phyloP scores from a whole-genome alignment of 768 basidiomycete species.

The Dioszegia aurantiaca region DNA sequence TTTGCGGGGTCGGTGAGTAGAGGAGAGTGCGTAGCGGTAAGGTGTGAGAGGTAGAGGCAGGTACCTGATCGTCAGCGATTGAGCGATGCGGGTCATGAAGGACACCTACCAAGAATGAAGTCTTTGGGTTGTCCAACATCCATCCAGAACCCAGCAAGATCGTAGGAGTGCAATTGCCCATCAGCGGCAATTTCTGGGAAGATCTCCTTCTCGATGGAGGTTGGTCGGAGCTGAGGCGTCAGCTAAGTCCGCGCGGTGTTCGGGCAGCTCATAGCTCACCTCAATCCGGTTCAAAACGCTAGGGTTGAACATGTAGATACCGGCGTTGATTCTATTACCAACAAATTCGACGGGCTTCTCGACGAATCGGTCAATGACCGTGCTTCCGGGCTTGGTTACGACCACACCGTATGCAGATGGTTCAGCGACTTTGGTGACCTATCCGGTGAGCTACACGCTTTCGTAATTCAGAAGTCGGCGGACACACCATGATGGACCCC shows the following conservation, averaged over 20 bases:
- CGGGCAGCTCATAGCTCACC: constrained; percentile 35
- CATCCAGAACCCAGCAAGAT: constrained; percentile 58
- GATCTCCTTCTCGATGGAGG: constrained; percentile 57
- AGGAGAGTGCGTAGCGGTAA: constrained; percentile 52
- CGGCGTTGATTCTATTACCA: constrained; percentile 58
- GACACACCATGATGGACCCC: constrained; percentile 56
- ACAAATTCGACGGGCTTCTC: constrained; percentile 58
- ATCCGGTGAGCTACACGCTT: not conserved
- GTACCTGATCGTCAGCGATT: constrained; percentile 47
- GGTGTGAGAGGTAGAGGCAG: constrained; percentile 56
- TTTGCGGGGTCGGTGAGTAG: constrained; percentile 53
- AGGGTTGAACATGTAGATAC: constrained; percentile 60
- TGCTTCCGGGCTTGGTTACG: constrained; percentile 54
- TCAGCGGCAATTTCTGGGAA: constrained; percentile 56
- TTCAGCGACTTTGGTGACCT: constrained; percentile 57
- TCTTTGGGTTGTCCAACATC: constrained; percentile 58
- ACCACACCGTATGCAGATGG: constrained; percentile 58
- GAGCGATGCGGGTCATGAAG: not conserved
- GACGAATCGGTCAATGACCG: constrained; percentile 57
- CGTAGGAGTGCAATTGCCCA: constrained; percentile 56
- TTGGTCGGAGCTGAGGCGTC: constrained; percentile 53
- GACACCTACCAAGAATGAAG: constrained; percentile 46
- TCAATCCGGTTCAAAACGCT: constrained; percentile 56
- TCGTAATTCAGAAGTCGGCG: not conserved
- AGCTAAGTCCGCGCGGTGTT: not conserved